Evolutionary conservation across 1,139 yeast species (phyloP), one percentile per base, ranked within the genome.

Genomic region (Hyphopichia pseudoburtonii): DNA sequence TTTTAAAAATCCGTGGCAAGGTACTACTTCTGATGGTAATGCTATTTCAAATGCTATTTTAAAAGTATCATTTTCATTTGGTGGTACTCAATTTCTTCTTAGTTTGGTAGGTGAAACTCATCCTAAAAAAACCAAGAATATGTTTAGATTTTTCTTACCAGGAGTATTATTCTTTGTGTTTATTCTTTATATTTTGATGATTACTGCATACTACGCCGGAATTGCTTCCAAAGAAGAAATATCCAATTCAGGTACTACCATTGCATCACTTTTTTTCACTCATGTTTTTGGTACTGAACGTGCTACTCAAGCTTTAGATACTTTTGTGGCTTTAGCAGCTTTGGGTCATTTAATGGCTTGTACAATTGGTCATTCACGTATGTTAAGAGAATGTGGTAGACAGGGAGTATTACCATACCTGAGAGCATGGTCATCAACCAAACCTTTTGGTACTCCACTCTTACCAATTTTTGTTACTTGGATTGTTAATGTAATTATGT

Each of bases 321-420:
- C 56, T 2, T 52, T 69, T 40, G 70, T 70, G 42, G 72, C 73
- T 3, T 48, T 70, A 17, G 63, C 71, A 16, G 70, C 74, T 5
- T 58, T 66, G 36, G 74, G 74, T 9, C 74, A 70, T 45, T 55
- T 69, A 37, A 44, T 66, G 14, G 66, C 73, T 8, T 71, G 64
- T 7, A 53, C 64, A 32, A 51, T 70, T 17, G 65, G 70, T 2
- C 74, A 68, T 39, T 62, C 73, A 4, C 59, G 76, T 53, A 44
- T 64, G 9, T 52, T 70, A 25, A 62, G 74, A 52, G 75, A 70
- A 46, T 66, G 73, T 51, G 76, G 75, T 6, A 58, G 76, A 52
- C 74, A 70, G 50, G 75, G 75, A 36, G 72, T 70, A 12, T 54
- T 70, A 32, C 76, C 76, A 14, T 70, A 52, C 41, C 60, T 68